Conservation (phyloP, 805 yeast species). For the Ogataea paraovalis region DNA sequence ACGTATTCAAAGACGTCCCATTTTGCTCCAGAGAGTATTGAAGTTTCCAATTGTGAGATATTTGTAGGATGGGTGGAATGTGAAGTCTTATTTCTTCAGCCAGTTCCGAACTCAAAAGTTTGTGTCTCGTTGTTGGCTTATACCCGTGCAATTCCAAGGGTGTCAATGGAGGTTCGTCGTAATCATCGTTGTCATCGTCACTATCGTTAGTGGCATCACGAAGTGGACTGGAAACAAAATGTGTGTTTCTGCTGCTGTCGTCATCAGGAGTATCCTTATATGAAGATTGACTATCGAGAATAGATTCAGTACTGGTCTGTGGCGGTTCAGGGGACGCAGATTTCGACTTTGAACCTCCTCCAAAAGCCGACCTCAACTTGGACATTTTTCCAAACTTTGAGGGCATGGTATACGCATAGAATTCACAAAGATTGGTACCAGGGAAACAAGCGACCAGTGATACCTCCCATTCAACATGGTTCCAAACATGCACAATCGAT, state of each 20-base stretch:
- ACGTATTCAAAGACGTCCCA: slow-evolving; percentile 80
- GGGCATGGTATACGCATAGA: too few relatives aligned
- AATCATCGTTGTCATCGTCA: slow-evolving; percentile 18
- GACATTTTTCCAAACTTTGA: not conserved
- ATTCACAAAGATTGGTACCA: too few relatives aligned
- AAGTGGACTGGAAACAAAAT: not conserved
- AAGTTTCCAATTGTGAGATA: slow-evolving; percentile 73
- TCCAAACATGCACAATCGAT: too few relatives aligned
- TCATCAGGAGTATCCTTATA: not conserved
- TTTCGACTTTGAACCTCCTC: slow-evolving; percentile 9
- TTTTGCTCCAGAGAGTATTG: slow-evolving; percentile 86
- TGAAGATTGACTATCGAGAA: too few relatives aligned
- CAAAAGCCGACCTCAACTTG: slow-evolving; percentile 16
- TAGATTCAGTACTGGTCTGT: too few relatives aligned
- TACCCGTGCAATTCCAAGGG: slow-evolving; percentile 62
- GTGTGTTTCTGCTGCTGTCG: not conserved
- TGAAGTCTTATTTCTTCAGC: slow-evolving; percentile 72
- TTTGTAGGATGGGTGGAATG: slow-evolving; percentile 75
- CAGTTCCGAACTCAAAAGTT: slow-evolving; percentile 50
- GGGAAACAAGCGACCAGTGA: too few relatives aligned
- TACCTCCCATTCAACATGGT: too few relatives aligned
- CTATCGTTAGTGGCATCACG: slow-evolving; percentile 1
- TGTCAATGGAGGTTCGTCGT: slow-evolving; percentile 44
- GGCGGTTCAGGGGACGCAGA: slow-evolving; percentile 10
- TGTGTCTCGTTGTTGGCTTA: slow-evolving; percentile 49